These are phyloP conservation scores for Rostrohypoxylon terebratum DNA, from an alignment of 495 filamentous ascomycete species.

Conservation along the genomic window DNA sequence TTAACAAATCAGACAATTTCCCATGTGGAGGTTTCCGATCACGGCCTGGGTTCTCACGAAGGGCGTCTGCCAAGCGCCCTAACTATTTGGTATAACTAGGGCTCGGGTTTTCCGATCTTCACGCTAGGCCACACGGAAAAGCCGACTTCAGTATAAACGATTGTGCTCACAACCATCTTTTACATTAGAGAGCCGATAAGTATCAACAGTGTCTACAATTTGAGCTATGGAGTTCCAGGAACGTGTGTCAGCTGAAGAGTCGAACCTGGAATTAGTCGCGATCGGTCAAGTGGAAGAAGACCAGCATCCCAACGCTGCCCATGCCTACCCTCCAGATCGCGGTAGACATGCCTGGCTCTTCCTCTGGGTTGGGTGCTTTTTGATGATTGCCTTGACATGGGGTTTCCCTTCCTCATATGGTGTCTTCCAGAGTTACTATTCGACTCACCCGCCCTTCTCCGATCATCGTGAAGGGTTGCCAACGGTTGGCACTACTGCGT, in stretches of 20 bases:
- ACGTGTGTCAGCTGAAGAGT: not conserved
- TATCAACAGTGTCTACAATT: not conserved
- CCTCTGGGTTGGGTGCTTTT: conserved; percentile 67
- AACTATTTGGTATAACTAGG: not conserved
- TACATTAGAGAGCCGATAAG: not conserved
- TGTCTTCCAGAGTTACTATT: conserved; percentile 63
- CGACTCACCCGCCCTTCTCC: conserved; percentile 56
- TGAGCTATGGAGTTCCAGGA: conserved; percentile 13
- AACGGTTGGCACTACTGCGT: conserved; percentile 56
- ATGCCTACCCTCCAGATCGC: conserved; percentile 57
- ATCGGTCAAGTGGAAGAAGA: conserved; percentile 15
- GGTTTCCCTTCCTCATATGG: conserved; percentile 74
- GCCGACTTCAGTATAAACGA: not conserved
- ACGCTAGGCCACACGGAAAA: not conserved
- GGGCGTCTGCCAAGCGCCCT: not conserved
- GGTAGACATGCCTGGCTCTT: conserved; percentile 75
- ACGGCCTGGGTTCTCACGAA: conserved; percentile 17
- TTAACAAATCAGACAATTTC: not conserved
- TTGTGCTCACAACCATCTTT: not conserved
- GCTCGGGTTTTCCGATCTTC: conserved; percentile 5
- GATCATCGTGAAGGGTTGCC: conserved; percentile 54
- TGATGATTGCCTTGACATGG: conserved; percentile 74
- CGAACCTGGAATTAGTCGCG: conserved; percentile 18
- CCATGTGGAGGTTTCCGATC: conserved; percentile 27
- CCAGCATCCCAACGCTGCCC: not conserved